phyloP scores from a whole-genome alignment of 139 green algal species.

The Haematococcus lacustris region DNA sequence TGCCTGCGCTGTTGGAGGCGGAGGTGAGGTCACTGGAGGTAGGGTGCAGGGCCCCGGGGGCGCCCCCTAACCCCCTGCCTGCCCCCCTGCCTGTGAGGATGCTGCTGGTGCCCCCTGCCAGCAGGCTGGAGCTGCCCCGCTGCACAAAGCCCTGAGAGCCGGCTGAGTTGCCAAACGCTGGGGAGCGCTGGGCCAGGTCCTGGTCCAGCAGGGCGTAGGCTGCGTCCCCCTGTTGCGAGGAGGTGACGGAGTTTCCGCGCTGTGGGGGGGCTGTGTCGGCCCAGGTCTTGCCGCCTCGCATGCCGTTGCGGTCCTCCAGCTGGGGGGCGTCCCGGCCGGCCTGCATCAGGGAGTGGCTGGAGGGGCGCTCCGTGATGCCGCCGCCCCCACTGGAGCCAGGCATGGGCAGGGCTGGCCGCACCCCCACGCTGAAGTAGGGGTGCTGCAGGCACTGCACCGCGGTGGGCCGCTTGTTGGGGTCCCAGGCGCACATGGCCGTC shows the following conservation, averaged over 20 bases:
- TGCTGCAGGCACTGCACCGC: conserved; percentile 74
- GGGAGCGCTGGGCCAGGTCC: background rate
- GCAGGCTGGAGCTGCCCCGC: background rate
- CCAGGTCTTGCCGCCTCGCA: conserved; percentile 18
- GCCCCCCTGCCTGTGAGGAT: too few species aligned
- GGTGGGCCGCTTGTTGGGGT: conserved; percentile 76
- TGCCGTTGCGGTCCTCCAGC: conserved; percentile 24
- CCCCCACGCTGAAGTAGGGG: conserved; percentile 53
- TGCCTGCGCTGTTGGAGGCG: background rate
- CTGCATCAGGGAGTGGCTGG: conserved; percentile 6
- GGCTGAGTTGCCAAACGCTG: background rate
- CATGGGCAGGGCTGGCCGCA: conserved; percentile 21
- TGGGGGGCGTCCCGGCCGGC: background rate
- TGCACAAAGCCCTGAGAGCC: background rate
- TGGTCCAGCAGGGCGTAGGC: background rate
- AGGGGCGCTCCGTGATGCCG: conserved; percentile 12
- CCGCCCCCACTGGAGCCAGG: conserved; percentile 8
- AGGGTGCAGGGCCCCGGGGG: background rate
- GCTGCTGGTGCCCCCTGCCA: background rate
- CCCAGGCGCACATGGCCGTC: conserved; percentile 61
- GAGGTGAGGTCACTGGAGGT: background rate
- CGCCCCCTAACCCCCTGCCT: too few species aligned
- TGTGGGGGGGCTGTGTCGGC: conserved; percentile 19
- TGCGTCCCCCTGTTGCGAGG: background rate
- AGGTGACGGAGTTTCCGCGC: background rate